Percentiles rank a stretch among this genome's conserved stretches.
These are phyloP conservation scores for Fraxinus floribunda DNA, from an alignment of 305 asterid species.

Conservation along the genomic window DNA sequence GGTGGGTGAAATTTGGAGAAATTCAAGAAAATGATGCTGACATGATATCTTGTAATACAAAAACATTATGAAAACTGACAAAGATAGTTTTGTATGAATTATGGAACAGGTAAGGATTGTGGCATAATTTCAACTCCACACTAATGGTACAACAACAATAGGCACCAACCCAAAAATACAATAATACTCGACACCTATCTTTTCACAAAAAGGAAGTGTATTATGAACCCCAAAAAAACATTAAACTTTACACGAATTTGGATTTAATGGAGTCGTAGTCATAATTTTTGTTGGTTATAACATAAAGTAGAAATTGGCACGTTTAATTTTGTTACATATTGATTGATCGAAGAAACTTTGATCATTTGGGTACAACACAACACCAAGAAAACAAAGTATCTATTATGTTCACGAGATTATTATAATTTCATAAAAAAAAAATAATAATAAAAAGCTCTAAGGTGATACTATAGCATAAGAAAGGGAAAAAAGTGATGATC, in stretches of 20 bases:
- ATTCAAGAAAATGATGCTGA: constrained; percentile 46
- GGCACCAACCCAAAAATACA: neutral
- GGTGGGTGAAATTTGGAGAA: constrained; percentile 47
- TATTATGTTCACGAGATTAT: neutral
- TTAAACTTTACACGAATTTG: neutral
- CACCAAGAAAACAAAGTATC: neutral
- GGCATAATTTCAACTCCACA: constrained; percentile 35
- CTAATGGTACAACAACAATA: neutral
- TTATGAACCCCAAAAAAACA: neutral
- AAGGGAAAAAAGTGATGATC: too few species aligned
- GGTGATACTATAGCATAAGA: neutral
- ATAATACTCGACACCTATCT: constrained; percentile 1
- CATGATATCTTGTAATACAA: constrained; percentile 22
- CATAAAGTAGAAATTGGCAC: neutral
- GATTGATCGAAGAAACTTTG: neutral
- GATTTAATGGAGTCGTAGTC: neutral
- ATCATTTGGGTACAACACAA: neutral
- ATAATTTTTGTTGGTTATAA: neutral
- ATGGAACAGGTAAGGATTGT: constrained; percentile 32
- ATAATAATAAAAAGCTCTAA: neutral
- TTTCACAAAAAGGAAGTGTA: neutral
- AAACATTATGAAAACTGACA: constrained; percentile 37
- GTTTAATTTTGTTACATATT: neutral
- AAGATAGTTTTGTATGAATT: constrained; percentile 28
- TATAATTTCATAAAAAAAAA: too few species aligned